phyloP scores from a whole-genome alignment of 1,284 basidiomycete species.

The Lentinus polychrous region DNA sequence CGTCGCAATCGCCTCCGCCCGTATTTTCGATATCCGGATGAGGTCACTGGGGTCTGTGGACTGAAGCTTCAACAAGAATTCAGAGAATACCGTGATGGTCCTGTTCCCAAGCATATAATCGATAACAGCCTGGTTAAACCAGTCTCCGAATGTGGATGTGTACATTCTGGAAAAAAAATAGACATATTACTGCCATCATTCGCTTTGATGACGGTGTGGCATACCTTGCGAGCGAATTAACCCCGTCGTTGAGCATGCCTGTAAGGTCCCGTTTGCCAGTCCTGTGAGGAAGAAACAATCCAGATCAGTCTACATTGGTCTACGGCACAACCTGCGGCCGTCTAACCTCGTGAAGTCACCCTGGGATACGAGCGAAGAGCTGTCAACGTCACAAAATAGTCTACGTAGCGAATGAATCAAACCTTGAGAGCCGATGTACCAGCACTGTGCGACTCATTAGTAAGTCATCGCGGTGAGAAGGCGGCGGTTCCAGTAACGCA shows the following conservation, averaged over 20 bases:
- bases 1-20: slow-evolving; percentile 86
- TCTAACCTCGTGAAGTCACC: slow-evolving; percentile 86
- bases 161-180: slow-evolving; percentile 51
- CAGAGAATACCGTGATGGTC: slow-evolving; percentile 79
- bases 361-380: slow-evolving; percentile 24
- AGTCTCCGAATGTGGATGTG: slow-evolving; percentile 85
- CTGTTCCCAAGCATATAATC: slow-evolving; percentile 90
- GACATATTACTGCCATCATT: neutral
- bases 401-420: slow-evolving; percentile 15
- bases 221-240: slow-evolving; percentile 81
- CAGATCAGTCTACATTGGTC: neutral
- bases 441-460: slow-evolving; percentile 39
- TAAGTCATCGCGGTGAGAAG: neutral
- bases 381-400: slow-evolving; percentile 1
- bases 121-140: slow-evolving; percentile 93
- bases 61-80: slow-evolving; percentile 81
- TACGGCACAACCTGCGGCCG: too few relatives aligned
- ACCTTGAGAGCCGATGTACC: slow-evolving; percentile 91
- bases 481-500: slow-evolving; percentile 33
- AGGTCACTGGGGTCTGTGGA: slow-evolving; percentile 88
- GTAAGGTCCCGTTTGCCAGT: slow-evolving; percentile 91
- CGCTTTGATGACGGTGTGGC: slow-evolving; percentile 1
- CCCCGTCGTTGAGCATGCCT: slow-evolving; percentile 89
- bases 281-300: slow-evolving; percentile 30
- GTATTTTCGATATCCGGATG: slow-evolving; percentile 79